Evolutionary conservation across 2,329 filamentous ascomycete species (phyloP), one percentile per base, ranked within the genome.

Genomic region (Sporothrix protearum): DNA sequence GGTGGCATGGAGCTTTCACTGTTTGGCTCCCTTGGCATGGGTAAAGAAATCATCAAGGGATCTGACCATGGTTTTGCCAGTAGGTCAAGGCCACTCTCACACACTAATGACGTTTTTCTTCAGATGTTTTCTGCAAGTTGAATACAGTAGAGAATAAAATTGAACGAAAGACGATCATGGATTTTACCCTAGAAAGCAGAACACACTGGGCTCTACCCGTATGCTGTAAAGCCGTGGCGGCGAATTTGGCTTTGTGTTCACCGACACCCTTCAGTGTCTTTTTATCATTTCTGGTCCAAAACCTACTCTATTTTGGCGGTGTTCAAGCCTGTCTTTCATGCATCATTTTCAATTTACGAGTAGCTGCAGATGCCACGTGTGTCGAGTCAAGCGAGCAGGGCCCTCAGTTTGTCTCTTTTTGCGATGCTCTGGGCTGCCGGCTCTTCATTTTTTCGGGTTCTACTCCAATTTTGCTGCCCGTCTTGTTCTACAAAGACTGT

Each of bases 311-410:
- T 28, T 69, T 33, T 59, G 67, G 66, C 66, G 66, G 70, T 71
- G 66, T 69, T 55, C 25, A 53, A 42, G 28, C 33, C 19, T 22
- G 22, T 67, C 66, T 68, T 55, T 71, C 12, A 45, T 49, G 66
- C 47, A 53, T 3, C 55, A 7, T 36, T 45, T 14, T 63, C 39
- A 14, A 68, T 66, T 39, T 61, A 61, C 57, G 69, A 68, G 47
- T 73, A 69, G 61, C 71, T 75, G 72, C 73, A 70, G 69, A 63
- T 76, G 81, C 83, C 83, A 85, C 83, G 82, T 85, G 83, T 85
- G 83, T 84, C 85, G 85, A 86, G 85, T 87, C 84, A 82, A 83
- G 80, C 78, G 80, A 81, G 79, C 77, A 78, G 76, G 14, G 57
- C n/a, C 45, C 12, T 19, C 22, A 9, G 28, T 63, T 33, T 45